These are phyloP conservation scores for Ganoderma leucocontextum DNA, from an alignment of 1,284 basidiomycete genomes.

Conservation along the genomic window DNA sequence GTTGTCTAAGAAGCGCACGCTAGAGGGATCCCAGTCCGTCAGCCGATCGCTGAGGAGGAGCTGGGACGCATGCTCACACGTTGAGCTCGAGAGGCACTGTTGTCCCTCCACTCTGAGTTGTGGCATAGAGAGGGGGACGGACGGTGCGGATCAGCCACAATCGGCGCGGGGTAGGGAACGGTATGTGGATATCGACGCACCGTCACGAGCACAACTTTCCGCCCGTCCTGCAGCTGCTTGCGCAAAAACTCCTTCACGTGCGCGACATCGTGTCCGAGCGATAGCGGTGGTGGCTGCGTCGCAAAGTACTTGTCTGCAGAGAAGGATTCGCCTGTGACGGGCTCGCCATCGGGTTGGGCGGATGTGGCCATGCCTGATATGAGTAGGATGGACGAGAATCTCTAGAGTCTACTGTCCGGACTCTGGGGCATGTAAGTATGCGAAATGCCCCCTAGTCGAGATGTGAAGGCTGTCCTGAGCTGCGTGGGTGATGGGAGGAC, in stretches of 20 bases:
- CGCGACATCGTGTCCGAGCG: slow-evolving; percentile 71
- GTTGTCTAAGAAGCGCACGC: slow-evolving; percentile 98
- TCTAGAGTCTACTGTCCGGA: not conserved
- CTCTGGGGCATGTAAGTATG: no score
- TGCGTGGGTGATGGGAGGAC: not conserved
- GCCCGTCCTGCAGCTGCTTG: slow-evolving; percentile 66
- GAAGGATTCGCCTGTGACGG: slow-evolving; percentile 49
- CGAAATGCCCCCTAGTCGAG: not conserved
- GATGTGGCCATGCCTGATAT: not conserved
- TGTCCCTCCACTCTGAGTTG: slow-evolving; percentile 87
- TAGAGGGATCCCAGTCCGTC: slow-evolving; percentile 48
- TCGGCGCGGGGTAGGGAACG: slow-evolving; percentile 8
- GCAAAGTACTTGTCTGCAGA: slow-evolving; percentile 90
- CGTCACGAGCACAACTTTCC: slow-evolving; percentile 92
- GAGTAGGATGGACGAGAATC: not conserved
- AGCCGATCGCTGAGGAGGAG: slow-evolving; percentile 14
- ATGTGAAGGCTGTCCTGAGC: not conserved
- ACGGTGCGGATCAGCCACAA: slow-evolving; percentile 22
- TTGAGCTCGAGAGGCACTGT: slow-evolving; percentile 96
- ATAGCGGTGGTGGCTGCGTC: slow-evolving; percentile 79
- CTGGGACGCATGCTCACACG: slow-evolving; percentile 73
- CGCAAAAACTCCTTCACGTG: slow-evolving; percentile 77
- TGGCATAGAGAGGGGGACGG: slow-evolving; percentile 10
- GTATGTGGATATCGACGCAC: slow-evolving; percentile 57
- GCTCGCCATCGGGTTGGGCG: not conserved